Evolutionary conservation across 2,329 filamentous ascomycete species (phyloP).

Genomic region (Teratosphaeria epicoccoides): DNA sequence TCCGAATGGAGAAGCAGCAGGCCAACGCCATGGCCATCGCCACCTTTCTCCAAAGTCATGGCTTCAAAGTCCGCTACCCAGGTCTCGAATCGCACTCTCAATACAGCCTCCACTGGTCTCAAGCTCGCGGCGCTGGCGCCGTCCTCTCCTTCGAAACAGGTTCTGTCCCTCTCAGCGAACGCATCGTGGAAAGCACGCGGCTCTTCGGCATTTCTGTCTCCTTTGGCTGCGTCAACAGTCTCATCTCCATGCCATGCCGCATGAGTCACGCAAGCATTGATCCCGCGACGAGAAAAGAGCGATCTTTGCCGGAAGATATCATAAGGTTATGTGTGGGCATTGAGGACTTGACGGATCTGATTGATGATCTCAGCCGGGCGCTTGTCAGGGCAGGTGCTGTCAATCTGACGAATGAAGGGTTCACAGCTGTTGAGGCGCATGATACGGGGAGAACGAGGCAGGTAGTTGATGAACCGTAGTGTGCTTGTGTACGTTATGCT

Average conservation of each 20-base stretch:
- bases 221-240: conserved; percentile 94
- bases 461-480: conserved; percentile 27
- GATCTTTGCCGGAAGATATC: conserved; percentile 91
- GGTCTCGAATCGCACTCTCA: conserved; percentile 91
- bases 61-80: conserved; percentile 92
- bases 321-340: conserved; percentile 94
- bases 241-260: conserved; percentile 98
- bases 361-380: conserved; percentile 83
- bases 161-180: conserved; percentile 68
- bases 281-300: conserved; percentile 77
- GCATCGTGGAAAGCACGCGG: conserved; percentile 85
- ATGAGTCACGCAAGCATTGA: conserved; percentile 99
- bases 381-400: conserved; percentile 93
- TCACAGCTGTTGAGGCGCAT: conserved; percentile 47
- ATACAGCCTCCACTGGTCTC: conserved; percentile 90
- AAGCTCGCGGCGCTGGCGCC: conserved; percentile 86
- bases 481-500: too few species aligned
- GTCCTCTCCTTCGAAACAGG: conserved; percentile 96
- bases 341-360: conserved; percentile 80
- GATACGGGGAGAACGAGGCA: conserved; percentile 21
- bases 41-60: conserved; percentile 78
- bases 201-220: conserved; percentile 94
- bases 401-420: conserved; percentile 65
- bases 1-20: conserved; percentile 98
- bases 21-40: conserved; percentile 83